Evolutionary conservation across 2,329 filamentous ascomycete species (phyloP), one percentile per base, ranked within the genome.

Genomic region (Microdochium nivale): DNA sequence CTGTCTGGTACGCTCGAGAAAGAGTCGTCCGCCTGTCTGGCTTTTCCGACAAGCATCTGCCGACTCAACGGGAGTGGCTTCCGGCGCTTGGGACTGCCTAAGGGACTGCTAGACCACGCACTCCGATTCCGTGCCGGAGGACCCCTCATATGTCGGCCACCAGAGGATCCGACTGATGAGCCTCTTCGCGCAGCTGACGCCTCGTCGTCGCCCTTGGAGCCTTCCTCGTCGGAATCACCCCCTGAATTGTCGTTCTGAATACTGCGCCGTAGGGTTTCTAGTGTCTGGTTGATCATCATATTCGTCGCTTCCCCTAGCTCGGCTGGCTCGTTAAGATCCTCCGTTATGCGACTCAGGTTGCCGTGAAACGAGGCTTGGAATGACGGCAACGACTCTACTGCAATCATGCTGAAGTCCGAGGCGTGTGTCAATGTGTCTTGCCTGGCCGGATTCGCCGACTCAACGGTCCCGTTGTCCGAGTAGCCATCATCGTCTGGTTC

Each of bases 321-420:
- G 9, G 71, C 67, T 3, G 69, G 62, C 1, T 62, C 47, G 5
- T 19, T 23, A 13, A 37, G 32, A 3, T 50, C 53, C 21, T 61
- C 59, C 2, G 66, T 64, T 2, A 65, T 61, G n/a, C 60, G 57
- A 53, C 62, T 67, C 51, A 71, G 65, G 33, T 69, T 70, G 1
- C 66, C 70, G 33, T 74, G 73, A 51, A 80, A 65, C 4, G 62
- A 62, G n/a, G 58, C 58, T 46, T 64, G 60, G 40, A 64, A 67
- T 0, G 77, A 78, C 2, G 74, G 76, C 19, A 82, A 66, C 2
- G 77, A 78, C 47, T 78, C 72, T 54, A 80, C 71, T 30, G 77
- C 77, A 52, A 81, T 81, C 77, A 81, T 81, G 60, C 78, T 81
- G 55, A 81, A 81, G 37, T 81, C 78, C 16, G 65, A 67, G 2